Base-by-base conservation (phyloP, 1,284 basidiomycete genomes). In the Inonotus hispidus region DNA sequence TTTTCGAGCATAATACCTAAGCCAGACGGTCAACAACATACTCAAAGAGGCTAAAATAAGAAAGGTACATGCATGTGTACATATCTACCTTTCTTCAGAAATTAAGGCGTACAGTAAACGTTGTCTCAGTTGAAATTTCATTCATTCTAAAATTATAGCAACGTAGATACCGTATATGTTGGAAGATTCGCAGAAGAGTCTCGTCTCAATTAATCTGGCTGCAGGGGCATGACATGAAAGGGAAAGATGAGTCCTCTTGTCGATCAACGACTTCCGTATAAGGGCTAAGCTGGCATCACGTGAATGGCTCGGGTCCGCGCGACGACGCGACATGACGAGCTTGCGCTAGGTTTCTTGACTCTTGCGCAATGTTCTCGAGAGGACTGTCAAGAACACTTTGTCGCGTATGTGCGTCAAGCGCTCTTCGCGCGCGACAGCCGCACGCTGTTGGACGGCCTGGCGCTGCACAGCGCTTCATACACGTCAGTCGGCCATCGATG, bases 401-500 rank as follows among this genome's bases (percentile, higher is more conserved):
- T 25, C 58, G 58, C 13, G 21, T 27, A 53, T 59, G 50, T 19
- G 50, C 50, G 11, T 32, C 50, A 52, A 52, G 27, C n/a, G 50
- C 6, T 7, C 32, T 52, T 10, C 25, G 50, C 5, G 14, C 50
- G 16, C 50, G 27, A 5, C 21, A 27, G 27, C 8, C 50, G 16
- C 5, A 6, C 2, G 13, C 37, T 35, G 7, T 6, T 10, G n/a
- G 7, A 14, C 60, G 45, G 41, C 35, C 11, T n/a, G 37, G 10
- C 6, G n/a, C 4, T 23, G 45, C 35, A 23, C 19, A 49, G 10
- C 56, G 61, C 35, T 23, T 29, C 37, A 37, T 62, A 19, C 61
- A 62, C 41, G 49, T 50, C 37, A 47, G 27, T 29, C 56, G 56
- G 7, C 61, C 56, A 23, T 35, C 60, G 46, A 67, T 66, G 21